Conservation (phyloP, 805 yeast species). For the Candida insectorum region DNA sequence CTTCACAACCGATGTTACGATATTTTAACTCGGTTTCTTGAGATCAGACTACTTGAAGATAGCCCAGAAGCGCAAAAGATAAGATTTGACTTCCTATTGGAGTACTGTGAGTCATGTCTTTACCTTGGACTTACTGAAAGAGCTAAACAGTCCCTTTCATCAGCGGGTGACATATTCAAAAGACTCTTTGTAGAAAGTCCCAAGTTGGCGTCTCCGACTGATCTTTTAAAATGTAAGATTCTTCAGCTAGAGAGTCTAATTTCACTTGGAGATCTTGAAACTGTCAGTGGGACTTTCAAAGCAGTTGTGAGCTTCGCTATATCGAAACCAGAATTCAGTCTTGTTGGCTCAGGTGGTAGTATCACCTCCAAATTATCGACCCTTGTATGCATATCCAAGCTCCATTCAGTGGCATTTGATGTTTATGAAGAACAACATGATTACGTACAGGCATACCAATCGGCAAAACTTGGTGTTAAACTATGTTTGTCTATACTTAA, state of each 20-base stretch:
- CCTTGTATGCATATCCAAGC: conserved; percentile 28
- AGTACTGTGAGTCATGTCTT: not conserved
- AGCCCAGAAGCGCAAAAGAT: not conserved
- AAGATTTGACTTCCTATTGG: conserved; percentile 3
- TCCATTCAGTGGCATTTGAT: conserved; percentile 29
- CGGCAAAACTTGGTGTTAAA: conserved; percentile 48
- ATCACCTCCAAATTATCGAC: conserved; percentile 21
- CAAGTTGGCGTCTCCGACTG: not conserved
- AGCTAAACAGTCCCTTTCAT: not conserved
- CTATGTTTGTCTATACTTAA: conserved; percentile 52
- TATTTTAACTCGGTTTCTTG: not conserved
- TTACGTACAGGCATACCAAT: conserved; percentile 28
- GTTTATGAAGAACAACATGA: conserved; percentile 17
- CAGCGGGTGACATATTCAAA: conserved; percentile 1
- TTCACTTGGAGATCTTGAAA: conserved; percentile 13
- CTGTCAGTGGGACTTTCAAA: conserved; percentile 20
- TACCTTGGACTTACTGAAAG: not conserved
- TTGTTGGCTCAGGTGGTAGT: not conserved
- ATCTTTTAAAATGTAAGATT: conserved; percentile 23
- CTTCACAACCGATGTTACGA: conserved; percentile 1
- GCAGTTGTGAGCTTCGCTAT: conserved; percentile 20
- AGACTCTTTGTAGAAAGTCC: conserved; percentile 1
- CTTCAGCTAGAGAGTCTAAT: conserved; percentile 28
- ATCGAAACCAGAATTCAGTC: conserved; percentile 26
- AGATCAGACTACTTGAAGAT: not conserved